Evolutionary conservation across 441 rosid genomes (phyloP).

Genomic region (Gossypium gossypioides): DNA sequence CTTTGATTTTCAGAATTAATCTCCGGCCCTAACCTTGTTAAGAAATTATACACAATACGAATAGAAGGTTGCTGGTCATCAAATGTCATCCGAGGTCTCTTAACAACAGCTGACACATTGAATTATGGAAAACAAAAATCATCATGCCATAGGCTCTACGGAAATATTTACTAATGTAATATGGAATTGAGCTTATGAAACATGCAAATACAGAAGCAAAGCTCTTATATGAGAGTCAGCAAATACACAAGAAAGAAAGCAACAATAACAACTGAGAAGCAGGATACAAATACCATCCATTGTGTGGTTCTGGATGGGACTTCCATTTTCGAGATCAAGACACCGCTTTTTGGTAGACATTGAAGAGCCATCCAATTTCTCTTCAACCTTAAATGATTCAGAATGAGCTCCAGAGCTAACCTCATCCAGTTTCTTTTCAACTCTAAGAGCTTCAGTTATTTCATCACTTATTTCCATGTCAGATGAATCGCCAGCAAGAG

Average conservation of each 20-base stretch:
- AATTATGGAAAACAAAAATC: constrained; percentile 45
- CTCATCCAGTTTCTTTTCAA: constrained; percentile 26
- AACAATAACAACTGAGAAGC: constrained; percentile 14
- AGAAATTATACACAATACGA: constrained; percentile 50
- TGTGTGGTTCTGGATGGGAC: constrained; percentile 19
- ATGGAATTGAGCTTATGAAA: neutral
- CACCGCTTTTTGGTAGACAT: constrained; percentile 24
- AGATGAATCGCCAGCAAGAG: constrained; percentile 32
- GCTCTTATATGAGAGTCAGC: neutral
- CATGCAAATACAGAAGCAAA: neutral
- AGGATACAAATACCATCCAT: constrained; percentile 55
- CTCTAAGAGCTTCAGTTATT: constrained; percentile 26
- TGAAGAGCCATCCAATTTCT: constrained; percentile 22
- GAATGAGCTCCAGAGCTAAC: constrained; percentile 17
- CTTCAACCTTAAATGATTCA: neutral
- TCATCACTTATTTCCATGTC: constrained; percentile 29
- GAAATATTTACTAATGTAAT: neutral
- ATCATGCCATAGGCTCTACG: constrained; percentile 5
- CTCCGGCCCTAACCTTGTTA: constrained; percentile 63
- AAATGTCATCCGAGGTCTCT: constrained; percentile 44
- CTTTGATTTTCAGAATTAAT: constrained; percentile 13
- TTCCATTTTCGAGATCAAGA: constrained; percentile 23
- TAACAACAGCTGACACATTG: constrained; percentile 47
- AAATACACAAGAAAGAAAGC: constrained; percentile 11
- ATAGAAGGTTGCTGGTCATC: constrained; percentile 62